Evolutionary conservation across 768 basidiomycete genomes (phyloP).

Genomic region (Panaeolus cyanescens): DNA sequence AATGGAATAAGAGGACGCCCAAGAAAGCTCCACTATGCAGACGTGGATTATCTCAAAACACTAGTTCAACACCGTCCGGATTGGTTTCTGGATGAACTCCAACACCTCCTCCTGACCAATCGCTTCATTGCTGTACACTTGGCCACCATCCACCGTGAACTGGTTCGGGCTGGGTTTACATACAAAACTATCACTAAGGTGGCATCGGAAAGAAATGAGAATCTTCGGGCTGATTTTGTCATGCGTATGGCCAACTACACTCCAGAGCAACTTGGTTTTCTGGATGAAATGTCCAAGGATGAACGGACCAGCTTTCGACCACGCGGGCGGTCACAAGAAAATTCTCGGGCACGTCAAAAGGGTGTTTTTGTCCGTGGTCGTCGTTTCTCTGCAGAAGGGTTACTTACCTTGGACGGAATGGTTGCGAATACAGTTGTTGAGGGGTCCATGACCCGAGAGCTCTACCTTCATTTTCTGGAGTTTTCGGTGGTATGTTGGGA

Average conservation of each 20-base stretch:
- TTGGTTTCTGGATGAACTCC: too few species aligned
- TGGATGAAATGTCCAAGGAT: conserved; percentile 36
- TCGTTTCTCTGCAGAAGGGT: background rate
- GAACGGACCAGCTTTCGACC: conserved; percentile 21
- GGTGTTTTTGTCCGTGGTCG: conserved; percentile 7
- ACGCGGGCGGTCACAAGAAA: conserved; percentile 22
- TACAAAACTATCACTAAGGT: conserved; percentile 31
- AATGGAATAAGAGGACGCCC: too few species aligned
- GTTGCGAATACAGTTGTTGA: conserved; percentile 1
- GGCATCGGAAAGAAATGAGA: conserved; percentile 31
- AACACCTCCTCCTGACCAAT: conserved; percentile 23
- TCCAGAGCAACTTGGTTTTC: conserved; percentile 33
- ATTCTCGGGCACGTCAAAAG: conserved; percentile 22
- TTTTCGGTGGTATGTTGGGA: background rate
- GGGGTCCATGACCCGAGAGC: conserved; percentile 1
- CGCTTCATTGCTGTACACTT: conserved; percentile 34
- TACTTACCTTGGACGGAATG: conserved; percentile 2
- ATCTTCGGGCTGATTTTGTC: conserved; percentile 24
- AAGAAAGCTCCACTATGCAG: conserved; percentile 17
- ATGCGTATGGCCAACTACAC: conserved; percentile 27
- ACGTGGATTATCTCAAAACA: conserved; percentile 23
- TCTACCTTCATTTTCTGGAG: conserved; percentile 4
- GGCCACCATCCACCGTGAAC: conserved; percentile 30
- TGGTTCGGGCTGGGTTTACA: conserved; percentile 26
- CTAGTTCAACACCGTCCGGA: conserved; percentile 25